phyloP scores from a whole-genome alignment of 2,329 filamentous ascomycete genomes.

The Grosmannia huntii region DNA sequence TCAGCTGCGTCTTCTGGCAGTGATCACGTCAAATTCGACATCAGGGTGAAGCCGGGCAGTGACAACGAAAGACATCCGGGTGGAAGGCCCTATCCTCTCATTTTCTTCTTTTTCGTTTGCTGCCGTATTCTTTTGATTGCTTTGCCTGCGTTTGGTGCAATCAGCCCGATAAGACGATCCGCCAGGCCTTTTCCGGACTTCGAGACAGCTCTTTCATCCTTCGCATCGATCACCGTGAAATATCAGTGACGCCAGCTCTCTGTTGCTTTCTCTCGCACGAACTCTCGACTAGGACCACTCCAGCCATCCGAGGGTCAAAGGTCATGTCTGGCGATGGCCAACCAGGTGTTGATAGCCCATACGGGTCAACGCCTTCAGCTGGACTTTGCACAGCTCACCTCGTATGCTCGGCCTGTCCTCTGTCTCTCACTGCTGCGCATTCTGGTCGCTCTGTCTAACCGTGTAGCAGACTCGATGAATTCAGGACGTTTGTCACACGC shows the following conservation, averaged over 20 bases:
- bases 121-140: too few species aligned
- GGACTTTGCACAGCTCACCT: conserved; percentile 62
- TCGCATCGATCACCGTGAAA: neutral
- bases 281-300: neutral
- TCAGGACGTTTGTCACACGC: conserved; percentile 68
- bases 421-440: neutral
- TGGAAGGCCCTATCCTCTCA: neutral
- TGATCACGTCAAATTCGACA: neutral
- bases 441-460: neutral
- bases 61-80: neutral
- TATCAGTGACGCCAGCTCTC: neutral
- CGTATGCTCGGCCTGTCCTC: conserved; percentile 36
- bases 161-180: neutral
- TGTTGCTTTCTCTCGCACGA: too few species aligned
- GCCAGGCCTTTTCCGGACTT: too few species aligned
- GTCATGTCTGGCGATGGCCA: conserved; percentile 60
- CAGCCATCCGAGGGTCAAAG: neutral
- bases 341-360: conserved; percentile 85
- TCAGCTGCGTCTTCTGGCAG: conserved; percentile 1
- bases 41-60: neutral
- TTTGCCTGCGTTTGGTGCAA: neutral
- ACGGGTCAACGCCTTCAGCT: conserved; percentile 75
- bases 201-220: too few species aligned
- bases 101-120: neutral
- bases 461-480: conserved; percentile 59